phyloP scores from a whole-genome alignment of 1,284 basidiomycete genomes.

The Moesziomyces globuligerus region DNA sequence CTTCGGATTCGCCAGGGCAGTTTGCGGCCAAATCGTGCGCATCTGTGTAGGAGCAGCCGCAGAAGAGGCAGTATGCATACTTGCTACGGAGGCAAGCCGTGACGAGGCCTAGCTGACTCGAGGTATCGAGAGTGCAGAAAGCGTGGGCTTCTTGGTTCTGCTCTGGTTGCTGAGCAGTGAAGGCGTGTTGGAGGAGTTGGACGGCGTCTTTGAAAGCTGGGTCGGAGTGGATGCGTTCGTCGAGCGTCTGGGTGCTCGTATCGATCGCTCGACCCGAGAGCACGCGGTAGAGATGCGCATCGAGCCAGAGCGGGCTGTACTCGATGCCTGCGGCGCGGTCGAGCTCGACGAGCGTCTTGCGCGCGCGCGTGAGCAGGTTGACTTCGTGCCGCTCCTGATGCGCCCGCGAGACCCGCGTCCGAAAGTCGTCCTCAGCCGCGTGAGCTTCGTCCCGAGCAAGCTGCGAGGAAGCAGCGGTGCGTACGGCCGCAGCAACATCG shows the following conservation, averaged over 20 bases:
- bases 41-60: constrained; percentile 37
- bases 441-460: not conserved
- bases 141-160: constrained; percentile 17
- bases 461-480: not conserved
- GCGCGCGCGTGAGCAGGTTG: constrained; percentile 31
- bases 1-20: constrained; percentile 49
- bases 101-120: constrained; percentile 35
- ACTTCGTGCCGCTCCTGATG: constrained; percentile 31
- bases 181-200: constrained; percentile 27
- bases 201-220: constrained; percentile 18
- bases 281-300: constrained; percentile 16
- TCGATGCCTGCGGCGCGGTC: constrained; percentile 15
- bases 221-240: constrained; percentile 21
- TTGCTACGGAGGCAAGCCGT: constrained; percentile 16
- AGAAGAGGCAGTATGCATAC: constrained; percentile 47
- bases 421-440: constrained; percentile 23
- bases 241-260: constrained; percentile 15
- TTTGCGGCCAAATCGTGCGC: constrained; percentile 9
- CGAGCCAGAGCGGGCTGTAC: constrained; percentile 56
- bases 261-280: constrained; percentile 17
- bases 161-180: constrained; percentile 1
- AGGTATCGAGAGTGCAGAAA: constrained; percentile 12
- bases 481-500: constrained; percentile 11
- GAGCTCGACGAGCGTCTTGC: constrained; percentile 37
- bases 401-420: constrained; percentile 17